Conservation (phyloP, 2,329 filamentous ascomycete species). For the Hysterium pulicare region DNA sequence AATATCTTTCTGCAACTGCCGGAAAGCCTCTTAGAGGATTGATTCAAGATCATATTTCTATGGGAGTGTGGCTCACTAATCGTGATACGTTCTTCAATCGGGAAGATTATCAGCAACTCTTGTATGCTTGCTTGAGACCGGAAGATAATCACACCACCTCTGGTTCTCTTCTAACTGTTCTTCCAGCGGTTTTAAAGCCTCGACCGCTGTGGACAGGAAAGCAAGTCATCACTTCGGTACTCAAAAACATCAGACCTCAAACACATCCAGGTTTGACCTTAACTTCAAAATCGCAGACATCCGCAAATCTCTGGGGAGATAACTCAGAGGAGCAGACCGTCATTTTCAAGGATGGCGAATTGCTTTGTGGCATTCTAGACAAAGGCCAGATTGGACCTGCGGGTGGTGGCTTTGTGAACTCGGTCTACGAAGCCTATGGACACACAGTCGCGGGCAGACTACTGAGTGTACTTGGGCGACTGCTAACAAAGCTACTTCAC, state of each 20-base stretch:
- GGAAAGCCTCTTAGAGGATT: constrained; percentile 92
- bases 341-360: constrained; percentile 79
- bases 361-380: constrained; percentile 88
- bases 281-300: constrained; percentile 73
- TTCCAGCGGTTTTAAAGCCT: constrained; percentile 80
- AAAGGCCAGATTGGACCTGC: constrained; percentile 92
- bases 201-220: constrained; percentile 88
- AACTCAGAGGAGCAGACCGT: constrained; percentile 77
- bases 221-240: constrained; percentile 86
- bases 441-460: constrained; percentile 81
- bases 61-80: constrained; percentile 85
- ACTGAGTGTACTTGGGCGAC: constrained; percentile 81
- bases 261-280: constrained; percentile 76
- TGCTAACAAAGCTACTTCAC: constrained; percentile 84
- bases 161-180: constrained; percentile 75
- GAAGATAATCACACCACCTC: constrained; percentile 85
- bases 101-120: constrained; percentile 86
- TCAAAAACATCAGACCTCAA: constrained; percentile 84
- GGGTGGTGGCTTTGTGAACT: constrained; percentile 82
- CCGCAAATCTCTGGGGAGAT: constrained; percentile 72
- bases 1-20: constrained; percentile 90
- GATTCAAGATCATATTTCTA: constrained; percentile 97
- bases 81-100: constrained; percentile 87
- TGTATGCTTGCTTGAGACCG: constrained; percentile 85
- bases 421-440: constrained; percentile 90